Base-by-base conservation (phyloP, 108 stramenopile genomes). In the Nannochloropsis salina region DNA sequence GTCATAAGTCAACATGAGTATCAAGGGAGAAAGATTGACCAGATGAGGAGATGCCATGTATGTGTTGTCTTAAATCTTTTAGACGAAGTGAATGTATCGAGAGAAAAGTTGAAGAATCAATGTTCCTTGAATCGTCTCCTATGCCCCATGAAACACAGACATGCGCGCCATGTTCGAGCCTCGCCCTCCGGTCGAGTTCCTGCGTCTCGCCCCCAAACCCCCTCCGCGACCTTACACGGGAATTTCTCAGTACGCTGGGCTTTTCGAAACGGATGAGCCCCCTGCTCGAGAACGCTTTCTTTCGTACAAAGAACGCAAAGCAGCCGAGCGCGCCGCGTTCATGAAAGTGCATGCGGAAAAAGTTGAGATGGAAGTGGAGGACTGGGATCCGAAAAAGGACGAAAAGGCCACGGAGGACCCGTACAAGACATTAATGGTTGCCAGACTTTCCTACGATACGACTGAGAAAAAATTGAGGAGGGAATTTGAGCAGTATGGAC, bases 401-500 rank as follows among this genome's bases (percentile, higher is more conserved):
- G 9, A 20, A 20, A 90, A 91, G 61, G 87, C 87, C 42, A 90
- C 91, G 51, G 88, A 80, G 9, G 91, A 92, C 82, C 90, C 92
- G 1, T 97, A 97, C 92, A 95, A 96, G 91, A 97, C 98, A 1
- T 91, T 99, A 6, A 98, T 98, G 87, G 95, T 99, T 6, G 94
- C 95, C 9, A 89, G 97, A 74, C 89, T 99, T 12, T 95, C 95
- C 44, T 98, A 96, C 86, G 97, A 98, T 88, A 97, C 98, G 6
- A 97, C 95, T 61, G 97, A 99, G 85, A 92, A 95, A 15, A 97
- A 96, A 83, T 86, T 99, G 11, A 87, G 96, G 45, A 88, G 96
- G 61, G 97, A 97, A 89, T 95, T 98, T 90, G 97, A 97, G 87
- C 86, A 90, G 10, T 97, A 92, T 90, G 98, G 98, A 40, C 93